phyloP scores from a whole-genome alignment of 495 filamentous ascomycete species.

The Glonium stellatum region DNA sequence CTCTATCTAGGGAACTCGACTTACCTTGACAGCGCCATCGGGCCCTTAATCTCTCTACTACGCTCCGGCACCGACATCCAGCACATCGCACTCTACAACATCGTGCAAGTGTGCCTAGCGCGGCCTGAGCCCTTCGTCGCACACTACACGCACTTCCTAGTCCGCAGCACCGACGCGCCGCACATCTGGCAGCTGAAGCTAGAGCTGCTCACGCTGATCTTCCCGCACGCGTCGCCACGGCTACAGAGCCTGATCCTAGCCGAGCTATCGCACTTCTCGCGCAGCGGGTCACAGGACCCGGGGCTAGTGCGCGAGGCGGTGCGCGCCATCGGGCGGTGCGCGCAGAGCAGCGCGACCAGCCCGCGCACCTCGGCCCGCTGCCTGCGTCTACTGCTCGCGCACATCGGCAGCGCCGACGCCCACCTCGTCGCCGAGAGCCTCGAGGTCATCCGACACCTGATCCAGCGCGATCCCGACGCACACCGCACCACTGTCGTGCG shows the following conservation, averaged over 20 bases:
- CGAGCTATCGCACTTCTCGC: conserved; percentile 88
- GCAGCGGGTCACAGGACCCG: conserved; percentile 55
- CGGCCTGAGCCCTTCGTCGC: conserved; percentile 69
- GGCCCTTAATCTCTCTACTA: conserved; percentile 77
- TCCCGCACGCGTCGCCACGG: conserved; percentile 68
- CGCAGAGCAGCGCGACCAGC: conserved; percentile 55
- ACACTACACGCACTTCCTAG: conserved; percentile 80
- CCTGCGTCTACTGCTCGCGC: conserved; percentile 69
- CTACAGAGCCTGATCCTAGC: conserved; percentile 79
- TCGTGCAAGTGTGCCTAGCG: conserved; percentile 75
- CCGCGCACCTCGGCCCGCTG: conserved; percentile 50
- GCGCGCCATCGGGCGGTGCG: conserved; percentile 85
- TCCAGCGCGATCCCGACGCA: conserved; percentile 75
- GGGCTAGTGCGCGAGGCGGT: conserved; percentile 81
- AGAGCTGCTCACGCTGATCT: conserved; percentile 81
- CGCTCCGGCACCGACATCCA: conserved; percentile 80
- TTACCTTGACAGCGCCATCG: conserved; percentile 63
- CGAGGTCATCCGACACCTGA: conserved; percentile 89
- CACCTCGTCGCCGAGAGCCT: conserved; percentile 83
- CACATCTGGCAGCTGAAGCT: conserved; percentile 85
- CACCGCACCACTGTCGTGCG: conserved; percentile 77
- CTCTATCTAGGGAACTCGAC: conserved; percentile 70
- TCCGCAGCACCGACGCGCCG: conserved; percentile 72
- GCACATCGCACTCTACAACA: conserved; percentile 83
- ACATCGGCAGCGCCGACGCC: conserved; percentile 77